Percentiles rank a stretch among this genome's conserved stretches.
Evolutionary conservation across 106 monocot genomes (phyloP).

Genomic region (Dendrobium catenatum): DNA sequence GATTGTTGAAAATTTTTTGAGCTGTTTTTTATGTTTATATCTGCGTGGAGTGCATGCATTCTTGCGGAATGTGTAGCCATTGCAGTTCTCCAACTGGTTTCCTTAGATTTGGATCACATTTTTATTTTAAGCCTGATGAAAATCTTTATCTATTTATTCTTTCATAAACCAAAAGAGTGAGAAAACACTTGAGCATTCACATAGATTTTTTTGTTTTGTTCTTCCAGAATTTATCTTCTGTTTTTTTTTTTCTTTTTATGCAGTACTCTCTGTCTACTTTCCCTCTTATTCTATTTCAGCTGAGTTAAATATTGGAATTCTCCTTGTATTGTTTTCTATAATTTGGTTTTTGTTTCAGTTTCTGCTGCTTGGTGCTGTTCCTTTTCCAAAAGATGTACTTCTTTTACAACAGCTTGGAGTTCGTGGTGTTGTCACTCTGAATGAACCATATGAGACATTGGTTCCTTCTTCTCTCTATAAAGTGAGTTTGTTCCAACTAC

Average conservation of each 20-base stretch:
- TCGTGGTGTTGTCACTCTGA: slow-evolving; percentile 56
- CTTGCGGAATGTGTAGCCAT: no score
- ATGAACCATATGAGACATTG: slow-evolving; percentile 74
- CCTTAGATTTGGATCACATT: no score
- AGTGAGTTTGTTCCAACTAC: slow-evolving; percentile 17
- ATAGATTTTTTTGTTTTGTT: background rate
- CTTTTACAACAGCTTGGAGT: slow-evolving; percentile 54
- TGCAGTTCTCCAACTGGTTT: no score
- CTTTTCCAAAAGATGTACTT: slow-evolving; percentile 67
- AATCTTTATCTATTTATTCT: background rate
- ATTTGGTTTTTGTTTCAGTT: slow-evolving; percentile 21
- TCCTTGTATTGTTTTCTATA: background rate
- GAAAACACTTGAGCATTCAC: background rate
- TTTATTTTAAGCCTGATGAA: background rate
- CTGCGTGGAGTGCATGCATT: no score
- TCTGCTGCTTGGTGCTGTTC: slow-evolving; percentile 68
- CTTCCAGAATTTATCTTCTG: background rate
- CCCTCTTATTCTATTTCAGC: background rate
- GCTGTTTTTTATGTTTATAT: no score
- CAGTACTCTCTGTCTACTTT: background rate
- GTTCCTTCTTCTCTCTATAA: slow-evolving; percentile 63
- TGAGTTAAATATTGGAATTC: background rate
- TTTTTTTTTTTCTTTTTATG: background rate
- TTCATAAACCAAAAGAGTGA: background rate
- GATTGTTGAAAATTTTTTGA: no score